Evolutionary conservation across 2,329 filamentous ascomycete genomes (phyloP), one percentile per base, ranked within the genome.

Genomic region (Colletotrichum melonis): DNA sequence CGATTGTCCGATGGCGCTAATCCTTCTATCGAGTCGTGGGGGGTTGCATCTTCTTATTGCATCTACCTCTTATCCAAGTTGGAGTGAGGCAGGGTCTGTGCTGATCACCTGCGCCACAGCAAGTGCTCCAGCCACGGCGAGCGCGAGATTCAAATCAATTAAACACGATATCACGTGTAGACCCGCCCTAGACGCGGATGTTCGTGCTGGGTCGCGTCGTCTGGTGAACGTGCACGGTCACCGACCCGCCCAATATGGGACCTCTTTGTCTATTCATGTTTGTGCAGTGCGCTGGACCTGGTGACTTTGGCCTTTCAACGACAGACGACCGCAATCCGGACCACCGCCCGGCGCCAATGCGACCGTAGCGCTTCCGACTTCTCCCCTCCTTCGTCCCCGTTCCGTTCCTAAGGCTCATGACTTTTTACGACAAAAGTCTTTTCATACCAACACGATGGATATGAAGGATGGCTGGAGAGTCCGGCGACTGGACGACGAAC

Each of bases 401-500:
- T 30, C 19, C 46, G 1, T 62, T 60, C 5, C 30, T 8, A 7
- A 32, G n/a, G 24, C n/a, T 24, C 14, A 56, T 28, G 46, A 28
- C n/a, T 28, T 46, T 46, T 4, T 28, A 4, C 14, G 12, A n/a
- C 42, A 19, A 22, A 64, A 38, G 30, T 64, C 8, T 35, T 9
- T 8, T 9, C 30, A 38, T 8, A 55, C 49, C 14, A n/a, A 22
- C 54, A 59, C 52, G 14, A 74, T 74, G 72, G 28, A 60, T n/a
- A 16, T 28, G 19, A 32, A 56, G 8, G 30, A 73, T 6, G 58
- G 38, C 26, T 74, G 72, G 68, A 58, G 63, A 60, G 26, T 67
- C 38, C 71, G 73, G 26, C 30, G 19, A 16, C 11, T 75, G 42
- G 57, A 55, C 30, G 75, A 82, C 64, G 81, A 82, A 59, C 78